Evolutionary conservation across 2,329 filamentous ascomycete species (phyloP).

Genomic region (Chaetomium olivaceum): DNA sequence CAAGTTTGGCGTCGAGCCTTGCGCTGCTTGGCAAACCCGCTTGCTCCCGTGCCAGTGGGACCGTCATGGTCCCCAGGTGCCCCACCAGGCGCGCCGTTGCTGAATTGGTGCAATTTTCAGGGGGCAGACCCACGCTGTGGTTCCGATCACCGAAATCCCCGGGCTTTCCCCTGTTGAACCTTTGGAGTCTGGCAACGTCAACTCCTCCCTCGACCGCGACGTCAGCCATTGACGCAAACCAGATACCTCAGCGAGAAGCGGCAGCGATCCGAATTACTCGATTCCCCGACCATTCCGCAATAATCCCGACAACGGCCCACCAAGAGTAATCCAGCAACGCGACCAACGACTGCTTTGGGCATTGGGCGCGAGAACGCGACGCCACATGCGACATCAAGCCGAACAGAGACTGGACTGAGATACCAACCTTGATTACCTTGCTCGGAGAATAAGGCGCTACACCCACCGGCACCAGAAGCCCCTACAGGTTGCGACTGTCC

Average conservation of each 20-base stretch:
- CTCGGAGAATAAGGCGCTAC: background rate
- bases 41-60: conserved; percentile 21
- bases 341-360: background rate
- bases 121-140: conserved; percentile 18
- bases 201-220: background rate
- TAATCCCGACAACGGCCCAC: background rate
- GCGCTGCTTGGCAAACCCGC: conserved; percentile 21
- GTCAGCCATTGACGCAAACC: background rate
- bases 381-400: conserved; percentile 2
- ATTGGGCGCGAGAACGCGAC: background rate
- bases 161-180: conserved; percentile 8
- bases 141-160: conserved; percentile 10
- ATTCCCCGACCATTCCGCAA: background rate
- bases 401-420: background rate
- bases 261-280: background rate
- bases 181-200: conserved; percentile 1
- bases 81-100: conserved; percentile 14
- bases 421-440: background rate
- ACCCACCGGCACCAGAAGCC: too few relatives aligned
- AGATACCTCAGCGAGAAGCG: background rate
- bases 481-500: background rate
- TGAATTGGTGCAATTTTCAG: conserved; percentile 18
- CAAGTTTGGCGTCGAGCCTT: conserved; percentile 24
- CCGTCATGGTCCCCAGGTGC: background rate
- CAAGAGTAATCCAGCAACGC: background rate